phyloP scores from a whole-genome alignment of 1,139 yeast genomes.

The Sugiyamaella xylanicola region DNA sequence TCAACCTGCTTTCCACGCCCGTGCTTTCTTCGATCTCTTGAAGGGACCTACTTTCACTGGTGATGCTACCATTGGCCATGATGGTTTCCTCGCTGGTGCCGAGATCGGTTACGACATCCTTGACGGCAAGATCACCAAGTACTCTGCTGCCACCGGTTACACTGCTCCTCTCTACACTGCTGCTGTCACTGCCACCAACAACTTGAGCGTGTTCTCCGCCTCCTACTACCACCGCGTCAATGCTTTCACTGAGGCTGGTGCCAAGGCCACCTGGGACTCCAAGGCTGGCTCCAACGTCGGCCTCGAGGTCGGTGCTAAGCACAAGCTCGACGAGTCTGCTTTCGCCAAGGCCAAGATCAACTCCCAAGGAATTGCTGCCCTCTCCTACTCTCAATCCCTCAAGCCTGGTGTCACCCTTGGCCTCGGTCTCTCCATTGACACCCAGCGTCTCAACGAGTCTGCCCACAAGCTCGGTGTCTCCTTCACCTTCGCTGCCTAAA shows the following conservation, averaged over 20 bases:
- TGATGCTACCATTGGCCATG: conserved; percentile 93
- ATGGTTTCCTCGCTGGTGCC: conserved; percentile 96
- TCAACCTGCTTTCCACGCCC: conserved; percentile 91
- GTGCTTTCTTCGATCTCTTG: conserved; percentile 91
- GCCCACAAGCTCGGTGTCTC: conserved; percentile 98
- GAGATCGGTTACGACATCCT: conserved; percentile 96
- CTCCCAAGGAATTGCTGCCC: conserved; percentile 93
- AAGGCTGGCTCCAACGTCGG: conserved; percentile 68
- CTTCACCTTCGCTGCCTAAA: conserved; percentile 85
- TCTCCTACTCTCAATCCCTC: conserved; percentile 91
- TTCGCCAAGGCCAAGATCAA: conserved; percentile 96
- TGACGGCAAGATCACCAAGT: conserved; percentile 89
- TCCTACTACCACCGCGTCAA: conserved; percentile 97
- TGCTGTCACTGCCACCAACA: conserved; percentile 85
- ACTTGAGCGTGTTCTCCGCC: conserved; percentile 89
- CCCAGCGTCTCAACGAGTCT: conserved; percentile 93
- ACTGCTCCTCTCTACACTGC: conserved; percentile 84
- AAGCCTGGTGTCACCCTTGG: conserved; percentile 98
- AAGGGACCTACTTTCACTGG: conserved; percentile 96
- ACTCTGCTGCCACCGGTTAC: conserved; percentile 94
- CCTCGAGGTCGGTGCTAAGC: conserved; percentile 95
- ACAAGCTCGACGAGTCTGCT: conserved; percentile 81
- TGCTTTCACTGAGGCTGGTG: conserved; percentile 93
- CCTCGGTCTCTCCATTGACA: conserved; percentile 96
- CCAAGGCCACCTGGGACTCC: conserved; percentile 95